phyloP scores from a whole-genome alignment of 2,329 filamentous ascomycete species.

The Fusarium circinatum region DNA sequence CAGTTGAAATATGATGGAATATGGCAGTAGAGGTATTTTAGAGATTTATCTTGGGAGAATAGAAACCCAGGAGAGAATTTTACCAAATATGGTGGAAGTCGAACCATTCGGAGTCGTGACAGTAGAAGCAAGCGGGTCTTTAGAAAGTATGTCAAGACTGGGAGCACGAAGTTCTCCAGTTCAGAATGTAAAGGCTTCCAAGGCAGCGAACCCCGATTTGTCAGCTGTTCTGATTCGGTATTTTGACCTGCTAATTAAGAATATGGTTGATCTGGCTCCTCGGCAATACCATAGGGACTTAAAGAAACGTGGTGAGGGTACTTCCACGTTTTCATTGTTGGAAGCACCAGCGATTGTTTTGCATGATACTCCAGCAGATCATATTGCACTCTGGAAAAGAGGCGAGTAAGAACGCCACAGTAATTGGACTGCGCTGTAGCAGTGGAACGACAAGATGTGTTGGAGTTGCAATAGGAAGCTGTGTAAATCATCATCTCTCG shows the following conservation, averaged over 20 bases:
- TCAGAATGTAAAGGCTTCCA: not conserved
- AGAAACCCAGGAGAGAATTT: not conserved
- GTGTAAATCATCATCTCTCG: not conserved
- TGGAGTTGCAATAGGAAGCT: not conserved
- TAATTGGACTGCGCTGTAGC: not conserved
- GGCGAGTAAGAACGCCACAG: not conserved
- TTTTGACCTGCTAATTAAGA: not conserved
- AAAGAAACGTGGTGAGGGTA: not conserved
- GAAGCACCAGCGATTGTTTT: not conserved
- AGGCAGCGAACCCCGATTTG: not conserved
- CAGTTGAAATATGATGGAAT: not conserved
- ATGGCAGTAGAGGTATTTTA: not conserved
- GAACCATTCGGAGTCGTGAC: not conserved
- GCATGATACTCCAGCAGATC: not conserved
- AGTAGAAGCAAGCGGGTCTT: not conserved
- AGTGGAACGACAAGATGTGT: not conserved
- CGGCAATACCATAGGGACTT: not conserved
- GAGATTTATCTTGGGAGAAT: not conserved
- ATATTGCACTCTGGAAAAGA: not conserved
- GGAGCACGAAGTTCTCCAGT: not conserved
- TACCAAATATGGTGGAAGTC: not conserved
- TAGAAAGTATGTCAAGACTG: not conserved
- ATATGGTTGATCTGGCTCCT: not conserved
- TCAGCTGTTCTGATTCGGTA: not conserved
- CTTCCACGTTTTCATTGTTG: not conserved